Evolutionary conservation across 495 filamentous ascomycete species (phyloP), one percentile per base, ranked within the genome.

Genomic region (Aspergillus sclerotiicarbonarius): DNA sequence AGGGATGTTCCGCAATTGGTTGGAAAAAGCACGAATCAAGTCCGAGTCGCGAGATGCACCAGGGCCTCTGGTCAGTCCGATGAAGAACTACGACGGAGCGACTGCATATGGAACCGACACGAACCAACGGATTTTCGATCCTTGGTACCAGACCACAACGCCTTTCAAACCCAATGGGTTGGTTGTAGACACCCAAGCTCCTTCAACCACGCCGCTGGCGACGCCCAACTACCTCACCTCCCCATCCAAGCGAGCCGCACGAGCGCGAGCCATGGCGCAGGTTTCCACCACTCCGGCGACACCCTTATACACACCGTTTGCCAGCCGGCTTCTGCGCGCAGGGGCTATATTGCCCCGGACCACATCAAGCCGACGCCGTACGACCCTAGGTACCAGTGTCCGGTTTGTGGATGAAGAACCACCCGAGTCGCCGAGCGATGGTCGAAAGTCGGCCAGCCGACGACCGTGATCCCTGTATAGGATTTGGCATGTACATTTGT

Each of bases 1-100:
- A 55, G 79, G 73, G 49, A 73, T 84, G n/a, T 80, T 89, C 60
- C 80, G 78, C 37, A 71, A 74, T 48, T 89, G 86, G 86, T 69
- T 77, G 13, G 76, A 84, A 8, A 79, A 76, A 57, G 67, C 80
- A 7, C 79, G 70, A 47, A 54, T 74, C 25, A 70, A 67, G 41
- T 53, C 73, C 12, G 71, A 71, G 52, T 69, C 66, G 37, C 70
- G 67, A 47, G 74, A 76, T 63, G 70, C 71, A 8, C 63, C 68
- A 3, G 74, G 66, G 1, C 74, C 74, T 30, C 47, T 71, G 20
- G 39, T 69, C 41, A 71, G 67, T 53, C 74, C 70, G 16, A 69
- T 64, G n/a, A 67, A 54, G 29, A 69, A 64, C n/a, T 65, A 62
- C 19, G 66, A 67, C 20, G 67, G 64, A 29, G 62, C 60, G 0